Evolutionary conservation across 345 rosid genomes (phyloP), one percentile per base, ranked within the genome.

Genomic region (Pistacia vera): DNA sequence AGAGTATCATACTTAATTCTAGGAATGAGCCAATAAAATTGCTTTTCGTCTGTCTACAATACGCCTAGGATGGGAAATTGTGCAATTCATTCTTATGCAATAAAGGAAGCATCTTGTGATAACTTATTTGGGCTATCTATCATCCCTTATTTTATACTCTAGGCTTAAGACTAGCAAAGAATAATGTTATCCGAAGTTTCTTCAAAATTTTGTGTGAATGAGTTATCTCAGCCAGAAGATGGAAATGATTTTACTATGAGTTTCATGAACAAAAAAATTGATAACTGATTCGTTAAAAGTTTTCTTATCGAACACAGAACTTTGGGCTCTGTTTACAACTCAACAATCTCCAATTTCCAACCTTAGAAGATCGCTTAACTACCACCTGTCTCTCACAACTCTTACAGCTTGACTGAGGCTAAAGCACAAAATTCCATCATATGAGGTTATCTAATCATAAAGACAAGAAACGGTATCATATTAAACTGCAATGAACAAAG

Each of bases 311-410:
- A 51, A 81, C 66, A 70, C 2, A 35, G 46, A 52, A 76, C 12
- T 62, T 63, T 60, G 25, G 67, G 58, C 57, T 46, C 67, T 35
- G 64, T 71, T 74, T 49, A 81, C 70, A 66, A 52, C 51, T 20
- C 41, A 80, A 74, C 75, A 89, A 78, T 77, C 73, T 72, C 95
- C 91, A 89, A 67, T 63, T 79, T 66, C 79, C 89, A 73, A 84
- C 81, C 73, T 81, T 58, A 17, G 78, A 68, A 67, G 85, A 83
- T 74, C 87, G 88, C 66, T 66, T 72, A 68, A 92, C 91, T 46
- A 38, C 10, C 46, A 92, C 77, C 17, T 44, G 80, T 77, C 79
- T 81, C 52, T 73, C 82, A 83, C 79, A 89, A 63, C 35, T 73
- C 66, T 80, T 75, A 56, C 89, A 81, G 44, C 52, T 71, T 3